A percentile compares a stretch with the other conserved stretches of the same genome.
phyloP scores from a whole-genome alignment of 1,284 basidiomycete species.

The Trichosporon sp. region DNA sequence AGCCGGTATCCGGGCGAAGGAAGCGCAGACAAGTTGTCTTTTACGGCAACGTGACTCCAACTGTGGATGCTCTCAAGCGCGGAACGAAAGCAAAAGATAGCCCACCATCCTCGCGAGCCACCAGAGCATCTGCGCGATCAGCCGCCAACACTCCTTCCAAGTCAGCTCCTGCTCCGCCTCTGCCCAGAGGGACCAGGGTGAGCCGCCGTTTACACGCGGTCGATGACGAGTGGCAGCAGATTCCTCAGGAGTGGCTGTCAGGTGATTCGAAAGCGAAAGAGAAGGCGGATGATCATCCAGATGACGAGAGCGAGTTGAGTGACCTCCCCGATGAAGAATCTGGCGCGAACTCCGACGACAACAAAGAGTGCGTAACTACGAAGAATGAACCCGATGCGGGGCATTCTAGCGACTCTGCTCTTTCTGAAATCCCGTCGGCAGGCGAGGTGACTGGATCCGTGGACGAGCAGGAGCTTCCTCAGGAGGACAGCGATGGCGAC shows the following conservation, averaged over 20 bases:
- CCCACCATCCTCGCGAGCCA: conserved; percentile 15
- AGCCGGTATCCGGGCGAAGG: conserved; percentile 25
- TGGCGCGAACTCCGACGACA: conserved; percentile 15
- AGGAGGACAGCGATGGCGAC: neutral
- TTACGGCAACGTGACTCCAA: conserved; percentile 39
- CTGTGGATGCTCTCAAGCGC: conserved; percentile 33
- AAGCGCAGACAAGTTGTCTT: conserved; percentile 34
- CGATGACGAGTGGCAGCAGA: conserved; percentile 47
- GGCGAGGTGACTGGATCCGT: neutral
- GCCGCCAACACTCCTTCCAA: conserved; percentile 16
- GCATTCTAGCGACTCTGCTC: neutral
- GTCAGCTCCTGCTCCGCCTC: conserved; percentile 17
- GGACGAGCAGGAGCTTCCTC: neutral
- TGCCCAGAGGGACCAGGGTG: conserved; percentile 31
- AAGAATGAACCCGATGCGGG: neutral
- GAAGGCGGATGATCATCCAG: conserved; percentile 5
- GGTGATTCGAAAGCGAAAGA: conserved; percentile 7
- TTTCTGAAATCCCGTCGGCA: neutral
- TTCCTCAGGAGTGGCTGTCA: conserved; percentile 45
- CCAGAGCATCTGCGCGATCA: conserved; percentile 10
- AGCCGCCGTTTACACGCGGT: conserved; percentile 31
- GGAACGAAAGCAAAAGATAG: neutral
- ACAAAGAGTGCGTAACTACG: neutral
- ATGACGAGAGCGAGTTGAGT: conserved; percentile 43
- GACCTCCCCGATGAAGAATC: conserved; percentile 44